These are phyloP conservation scores for Coprinellus micaceus DNA, from an alignment of 768 basidiomycete genomes.

Conservation along the genomic window DNA sequence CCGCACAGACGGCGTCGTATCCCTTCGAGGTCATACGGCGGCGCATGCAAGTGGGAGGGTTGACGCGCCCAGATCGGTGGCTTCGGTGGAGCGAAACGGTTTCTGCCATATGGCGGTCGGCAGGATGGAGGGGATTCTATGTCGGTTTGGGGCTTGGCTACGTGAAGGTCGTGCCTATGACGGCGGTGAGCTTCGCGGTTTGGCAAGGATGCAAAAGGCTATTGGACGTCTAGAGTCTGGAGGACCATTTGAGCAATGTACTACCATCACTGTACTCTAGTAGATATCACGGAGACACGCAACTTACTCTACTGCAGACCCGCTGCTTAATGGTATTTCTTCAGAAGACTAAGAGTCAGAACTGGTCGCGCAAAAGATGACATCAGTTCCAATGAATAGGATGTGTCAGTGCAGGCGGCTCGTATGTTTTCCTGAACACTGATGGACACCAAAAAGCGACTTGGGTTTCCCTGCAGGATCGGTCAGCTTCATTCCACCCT, in stretches of 20 bases:
- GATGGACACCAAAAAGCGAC: no score
- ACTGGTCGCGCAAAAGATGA: no score
- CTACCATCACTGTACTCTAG: no score
- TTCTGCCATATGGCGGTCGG: slow-evolving; percentile 54
- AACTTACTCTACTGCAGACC: no score
- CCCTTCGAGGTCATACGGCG: slow-evolving; percentile 92
- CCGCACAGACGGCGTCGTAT: slow-evolving; percentile 88
- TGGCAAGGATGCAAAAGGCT: slow-evolving; percentile 79
- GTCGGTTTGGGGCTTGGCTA: slow-evolving; percentile 90
- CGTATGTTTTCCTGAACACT: no score
- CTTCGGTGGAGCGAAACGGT: slow-evolving; percentile 78
- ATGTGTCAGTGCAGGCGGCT: no score
- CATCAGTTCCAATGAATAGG: no score
- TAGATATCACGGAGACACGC: neutral
- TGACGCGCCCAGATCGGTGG: slow-evolving; percentile 73
- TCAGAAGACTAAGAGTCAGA: no score
- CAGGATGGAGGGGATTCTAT: slow-evolving; percentile 88
- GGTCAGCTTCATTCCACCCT: neutral
- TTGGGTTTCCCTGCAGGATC: neutral
- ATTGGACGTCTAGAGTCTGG: slow-evolving; percentile 33
- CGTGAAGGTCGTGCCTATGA: slow-evolving; percentile 95
- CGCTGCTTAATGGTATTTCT: no score
- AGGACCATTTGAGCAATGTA: neutral
- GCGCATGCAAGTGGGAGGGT: slow-evolving; percentile 93
- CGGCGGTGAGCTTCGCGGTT: slow-evolving; percentile 85